Evolutionary conservation across 768 basidiomycete genomes (phyloP).

Genomic region (Trametes elegans): DNA sequence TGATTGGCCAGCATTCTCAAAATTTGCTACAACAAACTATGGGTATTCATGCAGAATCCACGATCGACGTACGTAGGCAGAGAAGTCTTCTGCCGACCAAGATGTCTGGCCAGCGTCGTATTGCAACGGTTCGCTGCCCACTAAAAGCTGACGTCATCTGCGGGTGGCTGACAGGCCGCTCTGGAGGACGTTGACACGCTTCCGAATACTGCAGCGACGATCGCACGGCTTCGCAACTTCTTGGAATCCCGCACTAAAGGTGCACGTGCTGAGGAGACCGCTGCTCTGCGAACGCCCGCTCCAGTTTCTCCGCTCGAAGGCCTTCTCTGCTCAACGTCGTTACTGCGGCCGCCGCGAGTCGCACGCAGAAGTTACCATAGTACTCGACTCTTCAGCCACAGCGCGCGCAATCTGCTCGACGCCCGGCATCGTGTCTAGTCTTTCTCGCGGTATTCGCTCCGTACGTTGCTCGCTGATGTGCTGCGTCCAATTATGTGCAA

Average conservation of each 20-base stretch:
- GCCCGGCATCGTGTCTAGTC: background rate
- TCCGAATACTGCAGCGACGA: slow-evolving; percentile 17
- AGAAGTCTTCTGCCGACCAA: background rate
- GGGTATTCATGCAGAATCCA: background rate
- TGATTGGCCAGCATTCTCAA: background rate
- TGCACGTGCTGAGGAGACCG: slow-evolving; percentile 1
- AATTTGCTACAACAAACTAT: background rate
- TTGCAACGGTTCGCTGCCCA: background rate
- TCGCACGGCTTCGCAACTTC: slow-evolving; percentile 11
- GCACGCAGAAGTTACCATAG: background rate
- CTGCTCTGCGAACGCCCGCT: background rate
- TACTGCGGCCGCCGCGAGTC: slow-evolving; percentile 2
- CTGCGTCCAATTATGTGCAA: too few species aligned
- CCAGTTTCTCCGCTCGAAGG: background rate
- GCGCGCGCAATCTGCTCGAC: background rate
- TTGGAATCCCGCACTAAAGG: background rate
- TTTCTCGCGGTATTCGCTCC: background rate
- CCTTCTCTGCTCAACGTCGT: background rate
- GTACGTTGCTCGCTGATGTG: too few species aligned
- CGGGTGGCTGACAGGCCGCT: slow-evolving; percentile 9
- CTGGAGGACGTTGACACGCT: slow-evolving; percentile 6
- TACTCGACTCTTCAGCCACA: background rate
- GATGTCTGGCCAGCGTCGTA: background rate
- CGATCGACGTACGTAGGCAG: background rate
- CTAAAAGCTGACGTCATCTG: slow-evolving; percentile 12